Evolutionary conservation across 2,329 filamentous ascomycete species (phyloP).

Genomic region (Knufia fluminis): DNA sequence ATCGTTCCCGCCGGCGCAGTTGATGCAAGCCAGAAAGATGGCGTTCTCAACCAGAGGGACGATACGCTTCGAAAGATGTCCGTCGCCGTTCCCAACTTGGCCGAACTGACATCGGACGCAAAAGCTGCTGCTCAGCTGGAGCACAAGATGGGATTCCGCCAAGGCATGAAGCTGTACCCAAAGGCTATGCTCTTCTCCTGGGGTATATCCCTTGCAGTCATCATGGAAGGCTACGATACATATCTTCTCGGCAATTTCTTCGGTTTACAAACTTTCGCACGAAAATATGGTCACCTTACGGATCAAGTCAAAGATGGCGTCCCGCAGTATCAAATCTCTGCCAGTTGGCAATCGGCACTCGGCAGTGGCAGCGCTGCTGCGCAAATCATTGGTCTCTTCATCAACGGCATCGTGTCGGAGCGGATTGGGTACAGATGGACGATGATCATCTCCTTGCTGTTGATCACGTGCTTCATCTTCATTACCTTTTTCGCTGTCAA

Average conservation of each 20-base stretch:
- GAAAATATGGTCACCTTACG: constrained; percentile 16
- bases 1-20: constrained; percentile 19
- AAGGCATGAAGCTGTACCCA: constrained; percentile 74
- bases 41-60: constrained; percentile 22
- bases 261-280: constrained; percentile 18
- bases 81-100: constrained; percentile 21
- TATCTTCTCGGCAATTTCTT: constrained; percentile 24
- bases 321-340: constrained; percentile 15
- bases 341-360: constrained; percentile 38
- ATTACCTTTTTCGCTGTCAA: constrained; percentile 34
- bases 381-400: constrained; percentile 22
- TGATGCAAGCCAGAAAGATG: constrained; percentile 12
- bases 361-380: constrained; percentile 26
- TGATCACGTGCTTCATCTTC: constrained; percentile 27
- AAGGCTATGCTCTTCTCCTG: constrained; percentile 72
- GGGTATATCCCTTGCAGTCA: constrained; percentile 17
- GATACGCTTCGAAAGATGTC: constrained; percentile 24
- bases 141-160: constrained; percentile 33
- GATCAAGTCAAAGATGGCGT: constrained; percentile 15
- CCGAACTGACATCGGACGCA: constrained; percentile 20
- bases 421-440: constrained; percentile 35
- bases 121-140: constrained; percentile 20
- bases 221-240: constrained; percentile 24
- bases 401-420: constrained; percentile 29
- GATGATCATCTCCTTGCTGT: constrained; percentile 22